Evolutionary conservation across 441 rosid genomes (phyloP).

Genomic region (Eruca vesicaria): DNA sequence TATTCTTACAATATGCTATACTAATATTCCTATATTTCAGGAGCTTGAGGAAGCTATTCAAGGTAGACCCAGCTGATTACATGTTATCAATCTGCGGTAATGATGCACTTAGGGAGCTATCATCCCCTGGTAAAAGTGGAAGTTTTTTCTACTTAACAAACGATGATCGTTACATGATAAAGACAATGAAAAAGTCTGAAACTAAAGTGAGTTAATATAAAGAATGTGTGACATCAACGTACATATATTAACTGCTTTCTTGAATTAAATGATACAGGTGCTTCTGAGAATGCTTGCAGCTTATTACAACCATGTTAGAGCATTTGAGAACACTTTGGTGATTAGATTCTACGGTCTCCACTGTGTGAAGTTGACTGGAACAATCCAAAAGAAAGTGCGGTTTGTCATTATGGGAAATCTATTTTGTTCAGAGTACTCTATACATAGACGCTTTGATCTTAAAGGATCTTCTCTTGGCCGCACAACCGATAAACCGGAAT

Average conservation of each 20-base stretch:
- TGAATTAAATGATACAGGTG: conserved; percentile 40
- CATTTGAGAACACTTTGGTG: conserved; percentile 61
- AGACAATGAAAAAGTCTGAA: conserved; percentile 71
- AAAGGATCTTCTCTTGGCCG: conserved; percentile 80
- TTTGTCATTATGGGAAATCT: conserved; percentile 75
- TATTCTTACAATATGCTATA: conserved; percentile 1
- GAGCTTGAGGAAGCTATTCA: conserved; percentile 66
- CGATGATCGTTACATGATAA: conserved; percentile 38
- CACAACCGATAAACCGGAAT: conserved; percentile 55
- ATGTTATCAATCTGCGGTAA: conserved; percentile 74
- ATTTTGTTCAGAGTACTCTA: conserved; percentile 52
- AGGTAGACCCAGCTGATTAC: conserved; percentile 75
- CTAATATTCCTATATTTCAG: conserved; percentile 28
- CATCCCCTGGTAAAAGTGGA: conserved; percentile 92
- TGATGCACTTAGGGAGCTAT: conserved; percentile 69
- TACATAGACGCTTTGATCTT: conserved; percentile 65
- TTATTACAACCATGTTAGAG: conserved; percentile 62
- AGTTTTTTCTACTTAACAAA: conserved; percentile 59
- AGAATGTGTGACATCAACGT: conserved; percentile 20
- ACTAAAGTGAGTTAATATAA: conserved; percentile 43
- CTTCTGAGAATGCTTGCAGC: conserved; percentile 72
- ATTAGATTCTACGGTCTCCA: conserved; percentile 67
- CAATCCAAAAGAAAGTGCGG: conserved; percentile 68
- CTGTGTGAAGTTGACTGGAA: conserved; percentile 58
- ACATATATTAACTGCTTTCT: background rate